Evolutionary conservation across 805 yeast genomes (phyloP), one percentile per base, ranked within the genome.

Genomic region (Ogataea ramenticola): DNA sequence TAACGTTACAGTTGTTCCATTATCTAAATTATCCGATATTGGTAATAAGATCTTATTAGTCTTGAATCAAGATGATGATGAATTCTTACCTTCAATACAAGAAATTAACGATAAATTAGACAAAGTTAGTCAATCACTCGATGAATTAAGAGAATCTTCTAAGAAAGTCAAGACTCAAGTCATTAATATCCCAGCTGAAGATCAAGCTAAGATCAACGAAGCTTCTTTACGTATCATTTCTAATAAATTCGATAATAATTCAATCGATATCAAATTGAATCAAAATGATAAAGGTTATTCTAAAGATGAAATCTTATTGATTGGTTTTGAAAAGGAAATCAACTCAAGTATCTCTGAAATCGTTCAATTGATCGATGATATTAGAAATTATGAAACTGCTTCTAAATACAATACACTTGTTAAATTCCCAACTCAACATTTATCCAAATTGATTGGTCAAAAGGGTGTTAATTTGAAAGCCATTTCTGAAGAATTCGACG

Each of bases 371-470:
- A 66, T 85, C 46, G 75, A 72, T 26, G 75, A 71, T 43, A 63
- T 71, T 31, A 60, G 66, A 44, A 65, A 65, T 47, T 64, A 62
- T 45, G 70, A 63, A 42, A 53, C 52, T 44, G 69, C 69, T 11
- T 63, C 66, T 12, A 65, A 65, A 32, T 71, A 71, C 63, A 54
- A 58, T 45, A 59, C 74, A 16, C 66, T 75, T 17, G 64, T 82
- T 43, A 71, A 69, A 27, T 80, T 88, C 58, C 95, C 96, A 49
- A 64, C 79, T 2, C 66, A 71, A 42, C 76, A 79, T 40, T 68
- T 91, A 47, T 75, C 93, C 26, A 80, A 93, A 65, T 71, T 95
- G 43, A 88, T 93, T 62, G 99, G 99, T 52, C 85, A 83, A 60
- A 85, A 79, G 48, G 99, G 99, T 44, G 67, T 86, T 36, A 79